Evolutionary conservation across 345 rosid genomes (phyloP).

Genomic region (Eucalyptus albens): DNA sequence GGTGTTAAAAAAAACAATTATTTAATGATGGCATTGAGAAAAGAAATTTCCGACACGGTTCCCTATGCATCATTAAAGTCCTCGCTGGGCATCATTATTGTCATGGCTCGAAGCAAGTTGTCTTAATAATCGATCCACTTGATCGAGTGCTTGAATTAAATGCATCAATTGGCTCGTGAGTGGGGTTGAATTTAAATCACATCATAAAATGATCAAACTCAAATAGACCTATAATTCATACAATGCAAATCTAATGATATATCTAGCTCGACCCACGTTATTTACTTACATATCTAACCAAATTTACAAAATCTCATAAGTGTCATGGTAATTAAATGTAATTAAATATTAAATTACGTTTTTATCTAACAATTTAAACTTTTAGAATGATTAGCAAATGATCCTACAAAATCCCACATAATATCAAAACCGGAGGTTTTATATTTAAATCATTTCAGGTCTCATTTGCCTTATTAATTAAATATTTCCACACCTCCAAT

Average conservation of each 20-base stretch:
- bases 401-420: accelerated
- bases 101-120: not conserved
- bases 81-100: not conserved
- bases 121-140: not conserved
- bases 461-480: too few relatives aligned
- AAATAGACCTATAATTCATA: too few relatives aligned
- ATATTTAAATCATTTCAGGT: accelerated
- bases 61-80: not conserved
- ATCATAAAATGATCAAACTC: accelerated
- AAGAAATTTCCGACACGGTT: not conserved
- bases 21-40: not conserved
- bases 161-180: not conserved
- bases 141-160: not conserved
- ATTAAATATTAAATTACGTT: accelerated
- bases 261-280: accelerated
- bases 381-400: accelerated
- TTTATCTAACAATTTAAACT: accelerated
- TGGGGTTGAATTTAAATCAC: not conserved
- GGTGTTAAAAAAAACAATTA: not conserved
- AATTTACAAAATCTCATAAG: too few relatives aligned
- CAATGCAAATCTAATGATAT: accelerated
- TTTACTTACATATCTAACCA: too few relatives aligned
- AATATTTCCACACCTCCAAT: too few relatives aligned
- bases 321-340: too few relatives aligned
- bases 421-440: accelerated